phyloP scores from a whole-genome alignment of 129 eudicot genomes.

The Kitagawia praeruptora region DNA sequence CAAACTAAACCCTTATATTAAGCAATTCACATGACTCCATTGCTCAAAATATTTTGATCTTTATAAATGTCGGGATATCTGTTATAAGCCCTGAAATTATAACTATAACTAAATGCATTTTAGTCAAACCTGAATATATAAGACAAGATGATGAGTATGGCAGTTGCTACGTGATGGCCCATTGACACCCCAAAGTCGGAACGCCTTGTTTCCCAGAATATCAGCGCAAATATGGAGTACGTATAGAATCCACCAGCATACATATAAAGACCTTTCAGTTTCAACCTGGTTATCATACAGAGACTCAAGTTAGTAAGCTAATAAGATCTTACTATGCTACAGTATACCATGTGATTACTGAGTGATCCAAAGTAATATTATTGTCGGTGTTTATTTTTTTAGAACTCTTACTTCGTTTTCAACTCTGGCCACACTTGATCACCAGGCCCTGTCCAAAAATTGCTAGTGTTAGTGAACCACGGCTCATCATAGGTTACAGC shows the following conservation, averaged over 20 bases:
- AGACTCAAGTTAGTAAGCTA: slow-evolving; percentile 5
- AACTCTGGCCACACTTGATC: slow-evolving; percentile 89
- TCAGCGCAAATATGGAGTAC: slow-evolving; percentile 84
- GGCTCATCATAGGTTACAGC: slow-evolving; percentile 77
- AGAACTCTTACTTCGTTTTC: slow-evolving; percentile 48
- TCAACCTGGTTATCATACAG: slow-evolving; percentile 44
- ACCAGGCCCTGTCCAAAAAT: slow-evolving; percentile 83
- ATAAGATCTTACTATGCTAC: not conserved
- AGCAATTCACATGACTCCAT: not conserved
- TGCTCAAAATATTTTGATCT: not conserved
- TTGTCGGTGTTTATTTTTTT: not conserved
- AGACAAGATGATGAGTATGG: slow-evolving; percentile 66
- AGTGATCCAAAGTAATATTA: not conserved
- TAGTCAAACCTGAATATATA: slow-evolving; percentile 57
- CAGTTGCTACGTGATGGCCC: slow-evolving; percentile 91
- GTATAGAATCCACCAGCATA: slow-evolving; percentile 81
- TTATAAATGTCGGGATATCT: not conserved
- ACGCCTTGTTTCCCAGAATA: slow-evolving; percentile 95
- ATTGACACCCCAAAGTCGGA: slow-evolving; percentile 97
- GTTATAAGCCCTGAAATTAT: not conserved
- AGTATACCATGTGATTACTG: not conserved
- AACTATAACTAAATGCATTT: not conserved
- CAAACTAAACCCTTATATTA: not conserved
- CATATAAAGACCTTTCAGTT: slow-evolving; percentile 81
- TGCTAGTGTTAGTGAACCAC: slow-evolving; percentile 74